phyloP scores from a whole-genome alignment of 768 basidiomycete species.

The Boletus eberwhitei region DNA sequence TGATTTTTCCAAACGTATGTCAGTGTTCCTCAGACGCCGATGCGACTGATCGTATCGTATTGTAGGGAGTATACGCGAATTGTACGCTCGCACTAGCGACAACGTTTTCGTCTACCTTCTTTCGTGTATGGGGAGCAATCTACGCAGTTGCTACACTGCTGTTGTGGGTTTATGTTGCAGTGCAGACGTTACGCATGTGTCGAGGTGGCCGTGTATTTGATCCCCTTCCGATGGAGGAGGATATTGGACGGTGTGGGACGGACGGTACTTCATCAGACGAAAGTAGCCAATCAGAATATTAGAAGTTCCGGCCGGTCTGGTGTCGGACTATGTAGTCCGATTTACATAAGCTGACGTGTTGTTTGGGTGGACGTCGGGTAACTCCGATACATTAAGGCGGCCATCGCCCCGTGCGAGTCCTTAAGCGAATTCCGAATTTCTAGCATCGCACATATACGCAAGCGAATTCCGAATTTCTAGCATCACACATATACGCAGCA shows the following conservation, averaged over 20 bases:
- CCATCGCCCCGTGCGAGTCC: background rate
- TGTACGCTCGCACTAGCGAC: constrained; percentile 51
- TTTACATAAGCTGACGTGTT: no score
- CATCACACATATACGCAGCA: background rate
- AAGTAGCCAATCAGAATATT: background rate
- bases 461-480: constrained; percentile 5
- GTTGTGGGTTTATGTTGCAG: constrained; percentile 50
- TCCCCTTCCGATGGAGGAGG: constrained; percentile 38
- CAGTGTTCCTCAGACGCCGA: background rate
- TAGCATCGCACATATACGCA: background rate
- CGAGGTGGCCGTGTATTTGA: constrained; percentile 41
- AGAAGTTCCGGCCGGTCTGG: background rate
- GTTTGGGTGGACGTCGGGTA: no score
- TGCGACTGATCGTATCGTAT: background rate
- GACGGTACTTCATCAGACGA: background rate
- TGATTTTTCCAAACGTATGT: constrained; percentile 68
- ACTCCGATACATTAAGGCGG: no score
- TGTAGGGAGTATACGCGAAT: constrained; percentile 63
- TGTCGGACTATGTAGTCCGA: no score
- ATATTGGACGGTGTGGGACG: constrained; percentile 12
- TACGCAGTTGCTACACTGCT: constrained; percentile 49
- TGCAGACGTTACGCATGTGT: constrained; percentile 38
- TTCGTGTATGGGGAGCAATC: constrained; percentile 56
- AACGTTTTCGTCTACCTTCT: constrained; percentile 50
- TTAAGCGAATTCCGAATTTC: constrained; percentile 10